Evolutionary conservation across 805 yeast species (phyloP), one percentile per base, ranked within the genome.

Genomic region (Metschnikowia gruessii): DNA sequence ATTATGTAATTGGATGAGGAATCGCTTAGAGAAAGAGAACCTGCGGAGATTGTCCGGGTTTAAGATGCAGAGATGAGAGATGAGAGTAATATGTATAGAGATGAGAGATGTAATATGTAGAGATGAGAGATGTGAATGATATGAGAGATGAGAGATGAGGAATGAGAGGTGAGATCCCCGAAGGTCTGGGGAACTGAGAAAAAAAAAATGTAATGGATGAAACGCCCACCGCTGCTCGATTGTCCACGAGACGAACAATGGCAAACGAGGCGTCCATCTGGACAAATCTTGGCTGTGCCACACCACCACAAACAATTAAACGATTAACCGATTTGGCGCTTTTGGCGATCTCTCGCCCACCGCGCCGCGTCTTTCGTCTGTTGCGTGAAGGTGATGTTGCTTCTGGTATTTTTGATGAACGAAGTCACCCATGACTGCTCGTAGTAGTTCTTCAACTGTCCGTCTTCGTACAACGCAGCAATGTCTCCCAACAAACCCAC

Each of bases 291-390:
- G 22, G 22, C 36, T 33, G 7, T n/a, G 22, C 36, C 28, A 26
- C 11, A 26, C 5, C 28, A 26, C 5, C 28, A 5, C 12, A 26
- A 26, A 26, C 28, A 26, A 26, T 10, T 10, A n/a, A n/a, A n/a
- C 28, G 12, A 31, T 38, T 30, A 48, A 19, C 43, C 51, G 17
- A 44, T 38, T 15, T 69, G 74, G 49, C 71, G 69, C 66, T 79
- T 80, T 63, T 80, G 87, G 68, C 84, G 96, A 59, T 87, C 96
- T 56, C 94, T 80, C 13, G 99, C 97, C 98, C 98, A 94, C 69
- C 91, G 81, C 8, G 97, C 97, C n/a, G 96, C 87, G 60, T 86
- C 94, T 63, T 80, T 82, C 11, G 97, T 89, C 45, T 76, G 69
- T 57, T 79, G 80, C 30, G 81, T 72, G 61, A 82, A 87, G 28